Evolutionary conservation across 2,329 filamentous ascomycete genomes (phyloP).

Genomic region (Pezicula rhizophila): DNA sequence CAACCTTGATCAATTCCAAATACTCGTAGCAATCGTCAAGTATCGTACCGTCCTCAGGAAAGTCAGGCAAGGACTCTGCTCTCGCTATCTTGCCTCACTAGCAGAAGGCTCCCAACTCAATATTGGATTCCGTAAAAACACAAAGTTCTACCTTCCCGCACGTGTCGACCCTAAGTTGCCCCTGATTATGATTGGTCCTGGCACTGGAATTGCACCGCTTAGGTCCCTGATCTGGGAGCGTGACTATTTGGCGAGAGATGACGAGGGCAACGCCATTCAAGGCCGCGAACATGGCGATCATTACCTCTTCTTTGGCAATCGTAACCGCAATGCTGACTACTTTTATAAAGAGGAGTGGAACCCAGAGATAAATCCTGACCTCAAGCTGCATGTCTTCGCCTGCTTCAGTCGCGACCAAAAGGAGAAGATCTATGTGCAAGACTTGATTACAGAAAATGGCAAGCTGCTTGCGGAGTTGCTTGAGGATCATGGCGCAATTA

Average conservation of each 20-base stretch:
- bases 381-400: conserved; percentile 48
- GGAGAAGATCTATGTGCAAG: conserved; percentile 62
- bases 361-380: conserved; percentile 28
- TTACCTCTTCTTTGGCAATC: conserved; percentile 77
- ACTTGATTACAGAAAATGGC: conserved; percentile 25
- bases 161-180: conserved; percentile 37
- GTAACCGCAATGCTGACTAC: conserved; percentile 69
- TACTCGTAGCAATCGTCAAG: conserved; percentile 83
- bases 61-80: conserved; percentile 81
- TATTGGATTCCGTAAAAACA: conserved; percentile 50
- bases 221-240: conserved; percentile 76
- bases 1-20: conserved; percentile 50
- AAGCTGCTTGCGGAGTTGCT: conserved; percentile 40
- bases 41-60: conserved; percentile 84
- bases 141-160: conserved; percentile 39
- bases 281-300: conserved; percentile 23
- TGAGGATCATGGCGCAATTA: conserved; percentile 42
- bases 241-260: conserved; percentile 11
- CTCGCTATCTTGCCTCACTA: conserved; percentile 72
- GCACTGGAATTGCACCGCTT: conserved; percentile 82
- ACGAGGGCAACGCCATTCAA: conserved; percentile 19
- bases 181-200: conserved; percentile 73
- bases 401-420: conserved; percentile 68
- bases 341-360: conserved; percentile 77
- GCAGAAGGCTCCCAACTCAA: conserved; percentile 47